Base-by-base conservation (phyloP, 2,329 filamentous ascomycete species). In the Arthrobotrys musiformis region DNA sequence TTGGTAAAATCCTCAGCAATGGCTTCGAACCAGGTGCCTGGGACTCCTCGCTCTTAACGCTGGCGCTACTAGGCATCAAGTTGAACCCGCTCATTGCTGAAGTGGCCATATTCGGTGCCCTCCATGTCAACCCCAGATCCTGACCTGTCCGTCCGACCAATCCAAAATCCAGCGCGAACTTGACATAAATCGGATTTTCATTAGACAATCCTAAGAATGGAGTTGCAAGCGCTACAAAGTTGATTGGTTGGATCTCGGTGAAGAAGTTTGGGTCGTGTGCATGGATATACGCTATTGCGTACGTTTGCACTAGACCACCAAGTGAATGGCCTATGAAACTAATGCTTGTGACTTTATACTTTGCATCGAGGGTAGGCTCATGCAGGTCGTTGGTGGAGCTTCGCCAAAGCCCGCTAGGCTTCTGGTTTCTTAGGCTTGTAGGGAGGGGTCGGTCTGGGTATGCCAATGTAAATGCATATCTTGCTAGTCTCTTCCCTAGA, bases 141-240 rank as follows among this genome's bases (percentile, higher is more conserved):
- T 98, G 93, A 6, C 95, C 95, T 1, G 95, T 97, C 66, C 94
- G 89, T n/a, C 95, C 95, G 13, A 99, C 94, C 0, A 99, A 87
- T 0, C 95, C 95, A 84, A 98, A 97, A 82, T 99, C 95, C 2
- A 99, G 86, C 0, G 95, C 95, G 83, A 99, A 98, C 81, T 94
- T 97, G 83, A 99, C 92, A 82, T 99, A 99, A 70, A 98, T 87
- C 0, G 95, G 95, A 81, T 99, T 99, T 82, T 99, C 95, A 82
- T 99, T 97, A 83, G 94, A 98, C 40, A 98, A 85, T 0, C 94
- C 94, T 0, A 98, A 85, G 79, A 97, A 93, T 0, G 94, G 94
- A 0, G 94, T 91, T 15, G 94, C 94, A 80, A 98, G 85, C 28
- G 92, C 88, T 79, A 98, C 91, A 82, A 98, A 98, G 82, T 97